phyloP scores from a whole-genome alignment of 2,329 filamentous ascomycete species.

The Xylaria multiplex region DNA sequence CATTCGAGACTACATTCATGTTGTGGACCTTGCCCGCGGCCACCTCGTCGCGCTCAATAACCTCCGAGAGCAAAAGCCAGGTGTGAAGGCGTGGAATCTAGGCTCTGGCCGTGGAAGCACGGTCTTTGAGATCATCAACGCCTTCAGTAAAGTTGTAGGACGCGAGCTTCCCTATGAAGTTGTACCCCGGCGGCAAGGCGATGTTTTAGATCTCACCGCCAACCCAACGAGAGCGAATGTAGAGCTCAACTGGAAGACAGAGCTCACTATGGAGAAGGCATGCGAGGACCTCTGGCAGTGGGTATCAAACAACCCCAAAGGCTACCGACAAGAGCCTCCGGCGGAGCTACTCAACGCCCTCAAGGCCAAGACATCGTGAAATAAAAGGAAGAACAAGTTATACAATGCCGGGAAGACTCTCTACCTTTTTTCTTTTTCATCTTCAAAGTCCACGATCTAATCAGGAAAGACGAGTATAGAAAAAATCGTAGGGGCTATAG shows the following conservation, averaged over 20 bases:
- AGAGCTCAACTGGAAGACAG: constrained; percentile 92
- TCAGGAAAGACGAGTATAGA: constrained; percentile 24
- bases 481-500: constrained; percentile 5
- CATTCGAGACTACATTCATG: constrained; percentile 98
- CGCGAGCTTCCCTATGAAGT: constrained; percentile 88
- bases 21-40: constrained; percentile 86
- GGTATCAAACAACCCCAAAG: constrained; percentile 96
- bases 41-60: constrained; percentile 92
- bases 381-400: constrained; percentile 4
- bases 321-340: constrained; percentile 92
- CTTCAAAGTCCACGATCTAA: constrained; percentile 18
- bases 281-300: constrained; percentile 96
- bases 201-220: constrained; percentile 94
- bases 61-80: constrained; percentile 83
- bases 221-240: constrained; percentile 87
- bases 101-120: constrained; percentile 95
- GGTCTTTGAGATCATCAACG: constrained; percentile 96
- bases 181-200: constrained; percentile 81
- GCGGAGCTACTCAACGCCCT: constrained; percentile 76
- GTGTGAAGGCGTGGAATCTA: constrained; percentile 95
- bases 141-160: constrained; percentile 88
- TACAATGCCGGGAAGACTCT: background rate
- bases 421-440: background rate
- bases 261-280: constrained; percentile 89
- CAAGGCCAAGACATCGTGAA: constrained; percentile 54